phyloP scores from a whole-genome alignment of 2,329 filamentous ascomycete species.

The Penicillium sp. region DNA sequence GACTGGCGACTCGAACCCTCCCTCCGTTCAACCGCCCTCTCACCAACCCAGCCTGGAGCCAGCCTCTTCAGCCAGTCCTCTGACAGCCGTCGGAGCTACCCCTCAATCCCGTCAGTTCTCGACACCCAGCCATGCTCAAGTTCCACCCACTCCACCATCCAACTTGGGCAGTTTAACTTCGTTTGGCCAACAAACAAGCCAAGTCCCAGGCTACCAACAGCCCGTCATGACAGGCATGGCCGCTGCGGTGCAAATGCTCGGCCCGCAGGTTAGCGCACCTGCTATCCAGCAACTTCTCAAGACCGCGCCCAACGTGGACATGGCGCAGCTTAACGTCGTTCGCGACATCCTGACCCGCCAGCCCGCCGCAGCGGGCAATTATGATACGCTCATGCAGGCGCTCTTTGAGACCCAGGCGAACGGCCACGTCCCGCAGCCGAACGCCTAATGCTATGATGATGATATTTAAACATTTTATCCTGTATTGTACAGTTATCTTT shows the following conservation, averaged over 20 bases:
- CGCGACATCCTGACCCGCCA: slow-evolving; percentile 62
- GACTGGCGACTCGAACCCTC: slow-evolving; percentile 46
- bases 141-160: slow-evolving; percentile 22
- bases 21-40: slow-evolving; percentile 40
- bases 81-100: slow-evolving; percentile 28
- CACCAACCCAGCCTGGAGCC: slow-evolving; percentile 36
- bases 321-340: slow-evolving; percentile 70
- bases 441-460: slow-evolving; percentile 12
- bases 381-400: slow-evolving; percentile 40
- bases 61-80: slow-evolving; percentile 29
- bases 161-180: slow-evolving; percentile 16
- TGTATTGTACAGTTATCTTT: slow-evolving; percentile 20
- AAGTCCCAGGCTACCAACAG: slow-evolving; percentile 25
- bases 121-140: slow-evolving; percentile 22
- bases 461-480: slow-evolving; percentile 3
- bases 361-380: slow-evolving; percentile 59
- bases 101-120: slow-evolving; percentile 28
- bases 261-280: slow-evolving; percentile 56
- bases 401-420: slow-evolving; percentile 36
- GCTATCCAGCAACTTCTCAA: slow-evolving; percentile 65
- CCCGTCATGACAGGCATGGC: slow-evolving; percentile 46
- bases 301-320: slow-evolving; percentile 62
- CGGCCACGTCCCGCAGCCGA: slow-evolving; percentile 24
- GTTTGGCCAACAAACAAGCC: slow-evolving; percentile 16
- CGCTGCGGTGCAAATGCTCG: slow-evolving; percentile 60